phyloP scores from a whole-genome alignment of 1,284 basidiomycete genomes.

The Tremellales sp. region DNA sequence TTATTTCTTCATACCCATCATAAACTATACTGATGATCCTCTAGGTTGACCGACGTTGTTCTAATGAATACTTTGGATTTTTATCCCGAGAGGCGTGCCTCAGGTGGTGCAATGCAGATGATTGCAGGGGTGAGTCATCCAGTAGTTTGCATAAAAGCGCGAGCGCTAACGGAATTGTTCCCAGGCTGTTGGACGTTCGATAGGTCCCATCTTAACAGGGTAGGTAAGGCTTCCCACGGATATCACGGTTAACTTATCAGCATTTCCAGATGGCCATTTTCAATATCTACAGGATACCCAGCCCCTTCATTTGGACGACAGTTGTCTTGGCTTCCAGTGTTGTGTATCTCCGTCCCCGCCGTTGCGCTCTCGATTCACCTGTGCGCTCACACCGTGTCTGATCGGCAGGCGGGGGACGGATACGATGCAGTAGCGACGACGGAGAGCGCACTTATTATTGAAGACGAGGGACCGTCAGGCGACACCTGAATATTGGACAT shows the following conservation, averaged over 20 bases:
- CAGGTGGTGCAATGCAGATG: slow-evolving; percentile 21
- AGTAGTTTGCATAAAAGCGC: slow-evolving; percentile 4
- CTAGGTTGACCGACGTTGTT: slow-evolving; percentile 22
- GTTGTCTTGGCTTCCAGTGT: slow-evolving; percentile 21
- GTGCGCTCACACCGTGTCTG: slow-evolving; percentile 5
- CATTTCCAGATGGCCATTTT: slow-evolving; percentile 22
- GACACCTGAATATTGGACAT: too few species aligned
- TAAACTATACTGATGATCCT: too few species aligned
- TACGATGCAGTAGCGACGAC: slow-evolving; percentile 17
- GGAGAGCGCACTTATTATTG: too few species aligned
- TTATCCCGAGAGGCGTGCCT: slow-evolving; percentile 25
- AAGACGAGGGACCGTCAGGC: too few species aligned
- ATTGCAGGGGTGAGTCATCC: slow-evolving; percentile 20
- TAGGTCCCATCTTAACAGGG: too few species aligned
- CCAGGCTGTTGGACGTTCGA: too few species aligned
- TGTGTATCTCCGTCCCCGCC: slow-evolving; percentile 11
- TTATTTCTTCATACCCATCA: too few species aligned
- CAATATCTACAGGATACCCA: slow-evolving; percentile 20
- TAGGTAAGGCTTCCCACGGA: too few species aligned
- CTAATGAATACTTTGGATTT: slow-evolving; percentile 20
- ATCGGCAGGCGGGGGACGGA: slow-evolving; percentile 2
- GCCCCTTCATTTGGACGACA: slow-evolving; percentile 20
- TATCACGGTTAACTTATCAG: too few species aligned
- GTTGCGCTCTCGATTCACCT: slow-evolving; percentile 9
- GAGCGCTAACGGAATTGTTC: too few species aligned